Base-by-base conservation (phyloP, 116 monocot species). In the Iris pallida region DNA sequence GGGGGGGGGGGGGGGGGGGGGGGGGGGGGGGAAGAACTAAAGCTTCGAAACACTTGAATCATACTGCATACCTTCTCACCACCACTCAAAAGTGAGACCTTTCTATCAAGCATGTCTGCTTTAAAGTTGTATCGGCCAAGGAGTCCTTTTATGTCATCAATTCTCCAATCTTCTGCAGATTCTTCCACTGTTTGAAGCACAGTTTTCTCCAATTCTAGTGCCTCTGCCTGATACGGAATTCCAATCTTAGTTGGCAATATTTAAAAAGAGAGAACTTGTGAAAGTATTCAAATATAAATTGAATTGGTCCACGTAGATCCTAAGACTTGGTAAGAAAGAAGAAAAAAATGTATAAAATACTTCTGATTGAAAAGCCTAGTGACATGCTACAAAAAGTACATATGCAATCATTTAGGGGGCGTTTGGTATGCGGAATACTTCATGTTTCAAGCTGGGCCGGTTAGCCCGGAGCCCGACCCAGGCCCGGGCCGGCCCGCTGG, bases 81-180 rank as follows among this genome's bases (percentile, higher is more conserved):
- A 20, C 96, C 96, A 83, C 96, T 96, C 59, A 96, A 71, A 61
- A 92, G 71, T 51, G 82, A 68, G 40, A 92, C 96, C 75, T 96
- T 96, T 71, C 96, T 88, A 47, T 92, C 89, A 65, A 96, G 87
- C 89, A 96, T 92, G 71, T 92, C 81, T 40, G 89, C 81, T 81
- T 92, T 96, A 67, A 96, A 96, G 66, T 96, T 96, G 42, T 85
- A 92, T 41, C 96, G 86, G 9, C 96, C 96, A 48, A 96, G 90
- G 66, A 96, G 96, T 42, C 96, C 96, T 79, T 96, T 96, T 63
- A 96, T 96, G 64, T 96, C 92, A 79, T 96, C 96, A 70, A 85
- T 82, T 58, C 83, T 92, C 96, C 96, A 96, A 63, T 96, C 85
- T 53, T 89, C 92, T 57, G 96, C 92, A 78, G 79, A 85, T 68